Conservation (phyloP, 345 rosid species). For the Citrus hindsii region DNA sequence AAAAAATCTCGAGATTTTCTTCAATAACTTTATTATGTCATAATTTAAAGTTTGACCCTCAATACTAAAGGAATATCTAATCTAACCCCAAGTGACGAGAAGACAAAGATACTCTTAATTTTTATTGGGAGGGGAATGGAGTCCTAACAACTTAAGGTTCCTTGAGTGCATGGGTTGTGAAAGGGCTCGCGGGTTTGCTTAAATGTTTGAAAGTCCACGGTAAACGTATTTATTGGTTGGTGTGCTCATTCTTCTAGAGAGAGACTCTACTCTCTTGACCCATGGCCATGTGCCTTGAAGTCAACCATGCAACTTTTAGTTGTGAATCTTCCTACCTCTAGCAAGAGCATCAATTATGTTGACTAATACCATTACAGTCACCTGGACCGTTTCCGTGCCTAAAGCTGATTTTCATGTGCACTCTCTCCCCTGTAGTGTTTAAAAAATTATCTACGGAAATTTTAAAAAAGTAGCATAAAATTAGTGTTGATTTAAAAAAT, state of each 20-base stretch:
- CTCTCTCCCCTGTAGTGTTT: too few species aligned
- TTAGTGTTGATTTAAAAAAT: too few species aligned
- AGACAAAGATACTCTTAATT: too few species aligned
- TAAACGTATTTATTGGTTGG: not conserved
- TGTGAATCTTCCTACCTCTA: not conserved
- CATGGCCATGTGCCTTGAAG: not conserved
- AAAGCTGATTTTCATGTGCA: not conserved
- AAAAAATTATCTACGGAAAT: too few species aligned
- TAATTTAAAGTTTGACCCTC: too few species aligned
- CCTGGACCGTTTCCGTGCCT: not conserved
- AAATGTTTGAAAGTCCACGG: not conserved
- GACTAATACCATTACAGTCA: not conserved
- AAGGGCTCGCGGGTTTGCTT: not conserved
- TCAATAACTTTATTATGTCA: accelerated
- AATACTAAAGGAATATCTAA: too few species aligned
- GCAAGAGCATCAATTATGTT: not conserved
- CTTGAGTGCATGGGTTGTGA: too few species aligned
- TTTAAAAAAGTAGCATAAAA: too few species aligned
- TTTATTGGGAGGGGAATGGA: too few species aligned
- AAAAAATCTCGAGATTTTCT: too few species aligned
- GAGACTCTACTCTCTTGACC: not conserved
- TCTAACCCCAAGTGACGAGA: too few species aligned
- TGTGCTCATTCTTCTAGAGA: not conserved
- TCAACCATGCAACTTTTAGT: not conserved
- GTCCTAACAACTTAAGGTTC: too few species aligned